These are phyloP conservation scores for Pelargonium australe DNA, from an alignment of 441 rosid species.

Conservation along the genomic window DNA sequence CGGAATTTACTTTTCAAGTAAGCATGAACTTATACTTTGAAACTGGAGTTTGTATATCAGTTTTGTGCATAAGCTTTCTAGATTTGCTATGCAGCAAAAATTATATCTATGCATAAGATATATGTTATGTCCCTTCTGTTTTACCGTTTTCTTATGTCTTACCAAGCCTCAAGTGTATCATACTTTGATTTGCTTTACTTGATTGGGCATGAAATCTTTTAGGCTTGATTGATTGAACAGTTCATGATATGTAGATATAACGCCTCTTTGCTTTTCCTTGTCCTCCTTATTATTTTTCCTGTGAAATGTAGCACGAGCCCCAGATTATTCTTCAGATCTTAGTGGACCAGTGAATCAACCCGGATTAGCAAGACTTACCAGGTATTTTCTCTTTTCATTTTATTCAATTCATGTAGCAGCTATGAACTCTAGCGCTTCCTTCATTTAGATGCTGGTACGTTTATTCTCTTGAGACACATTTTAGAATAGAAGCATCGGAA, in stretches of 20 bases:
- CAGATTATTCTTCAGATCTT: constrained; percentile 19
- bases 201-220: constrained; percentile 10
- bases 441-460: too few species aligned
- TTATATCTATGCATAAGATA: too few species aligned
- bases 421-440: too few species aligned
- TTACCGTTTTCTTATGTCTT: constrained; percentile 20
- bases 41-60: too few species aligned
- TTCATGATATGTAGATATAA: constrained; percentile 13
- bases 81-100: too few species aligned
- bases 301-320: constrained; percentile 7
- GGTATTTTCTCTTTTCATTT: too few species aligned
- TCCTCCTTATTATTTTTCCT: not conserved
- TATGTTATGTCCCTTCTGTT: constrained; percentile 15
- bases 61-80: too few species aligned
- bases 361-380: too few species aligned
- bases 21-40: too few species aligned
- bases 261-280: constrained; percentile 5
- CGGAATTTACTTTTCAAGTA: too few species aligned
- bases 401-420: too few species aligned
- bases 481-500: constrained; percentile 36
- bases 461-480: constrained; percentile 13
- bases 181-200: constrained; percentile 17
- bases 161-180: constrained; percentile 20
- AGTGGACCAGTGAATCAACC: constrained; percentile 28
- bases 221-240: not conserved